Conservation (phyloP, 306 rosid species). For the Gillenia trifoliata region DNA sequence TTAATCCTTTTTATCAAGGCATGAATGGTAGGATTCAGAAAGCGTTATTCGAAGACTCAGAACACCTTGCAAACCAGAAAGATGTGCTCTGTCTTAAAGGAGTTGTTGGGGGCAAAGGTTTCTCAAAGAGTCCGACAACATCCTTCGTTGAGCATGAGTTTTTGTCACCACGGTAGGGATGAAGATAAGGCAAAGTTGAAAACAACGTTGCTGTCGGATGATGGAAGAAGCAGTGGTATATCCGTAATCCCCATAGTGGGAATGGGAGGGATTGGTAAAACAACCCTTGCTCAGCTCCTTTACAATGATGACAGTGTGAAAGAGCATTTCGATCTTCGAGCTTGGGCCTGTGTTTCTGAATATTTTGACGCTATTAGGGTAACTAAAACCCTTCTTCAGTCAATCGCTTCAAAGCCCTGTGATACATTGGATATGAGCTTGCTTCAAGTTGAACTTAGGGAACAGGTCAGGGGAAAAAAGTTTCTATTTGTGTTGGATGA, state of each 20-base stretch:
- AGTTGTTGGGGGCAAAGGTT: background rate
- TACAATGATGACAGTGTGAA: background rate
- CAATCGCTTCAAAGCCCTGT: background rate
- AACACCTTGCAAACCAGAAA: background rate
- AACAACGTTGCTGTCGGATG: background rate
- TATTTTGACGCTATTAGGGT: background rate
- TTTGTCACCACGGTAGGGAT: background rate
- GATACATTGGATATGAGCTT: background rate
- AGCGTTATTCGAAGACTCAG: background rate
- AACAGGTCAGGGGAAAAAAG: background rate
- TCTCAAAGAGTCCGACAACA: background rate
- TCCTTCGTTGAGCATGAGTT: background rate
- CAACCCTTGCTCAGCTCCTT: constrained; percentile 4
- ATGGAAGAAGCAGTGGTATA: background rate
- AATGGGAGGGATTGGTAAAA: background rate
- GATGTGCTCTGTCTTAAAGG: background rate
- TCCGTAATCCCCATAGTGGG: background rate
- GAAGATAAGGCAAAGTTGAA: background rate
- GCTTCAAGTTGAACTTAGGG: background rate
- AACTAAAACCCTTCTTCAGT: background rate
- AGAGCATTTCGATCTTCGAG: background rate
- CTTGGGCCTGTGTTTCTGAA: background rate
- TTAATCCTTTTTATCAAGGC: background rate
- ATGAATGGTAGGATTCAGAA: background rate
- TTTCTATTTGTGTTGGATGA: background rate